These are phyloP conservation scores for Scutellaria baicalensis DNA, from an alignment of 257 asterid species.

Conservation along the genomic window DNA sequence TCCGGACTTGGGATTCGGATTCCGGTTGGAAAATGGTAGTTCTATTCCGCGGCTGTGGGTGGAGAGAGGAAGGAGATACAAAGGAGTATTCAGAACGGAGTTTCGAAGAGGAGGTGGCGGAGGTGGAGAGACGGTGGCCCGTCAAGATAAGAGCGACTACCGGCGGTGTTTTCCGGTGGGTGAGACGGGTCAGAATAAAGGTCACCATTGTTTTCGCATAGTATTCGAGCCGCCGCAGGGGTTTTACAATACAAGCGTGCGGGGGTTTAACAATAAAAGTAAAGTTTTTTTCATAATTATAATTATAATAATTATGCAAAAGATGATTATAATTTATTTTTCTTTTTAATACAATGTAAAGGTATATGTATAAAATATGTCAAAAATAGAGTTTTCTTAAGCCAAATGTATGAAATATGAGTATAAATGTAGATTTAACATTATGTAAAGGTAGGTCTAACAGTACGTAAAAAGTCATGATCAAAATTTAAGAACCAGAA, in stretches of 20 bases:
- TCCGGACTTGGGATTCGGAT: conserved; percentile 16
- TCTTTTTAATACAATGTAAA: too few relatives aligned
- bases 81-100: conserved; percentile 62
- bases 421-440: too few relatives aligned
- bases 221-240: conserved; percentile 6
- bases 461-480: too few relatives aligned
- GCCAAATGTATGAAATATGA: too few relatives aligned
- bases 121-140: conserved; percentile 34
- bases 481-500: too few relatives aligned
- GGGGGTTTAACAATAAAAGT: neutral
- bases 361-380: too few relatives aligned
- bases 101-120: conserved; percentile 38
- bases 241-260: neutral
- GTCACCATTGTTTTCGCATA: conserved; percentile 16
- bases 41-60: conserved; percentile 29
- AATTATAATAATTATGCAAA: too few relatives aligned
- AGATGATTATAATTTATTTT: too few relatives aligned
- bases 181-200: conserved; percentile 21
- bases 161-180: conserved; percentile 36
- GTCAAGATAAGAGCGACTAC: conserved; percentile 1
- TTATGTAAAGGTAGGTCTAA: too few relatives aligned
- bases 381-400: too few relatives aligned
- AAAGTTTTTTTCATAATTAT: too few relatives aligned
- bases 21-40: conserved; percentile 12
- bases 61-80: conserved; percentile 60